Base-by-base conservation (phyloP, 345 rosid genomes). In the Euphorbia pulcherrima region DNA sequence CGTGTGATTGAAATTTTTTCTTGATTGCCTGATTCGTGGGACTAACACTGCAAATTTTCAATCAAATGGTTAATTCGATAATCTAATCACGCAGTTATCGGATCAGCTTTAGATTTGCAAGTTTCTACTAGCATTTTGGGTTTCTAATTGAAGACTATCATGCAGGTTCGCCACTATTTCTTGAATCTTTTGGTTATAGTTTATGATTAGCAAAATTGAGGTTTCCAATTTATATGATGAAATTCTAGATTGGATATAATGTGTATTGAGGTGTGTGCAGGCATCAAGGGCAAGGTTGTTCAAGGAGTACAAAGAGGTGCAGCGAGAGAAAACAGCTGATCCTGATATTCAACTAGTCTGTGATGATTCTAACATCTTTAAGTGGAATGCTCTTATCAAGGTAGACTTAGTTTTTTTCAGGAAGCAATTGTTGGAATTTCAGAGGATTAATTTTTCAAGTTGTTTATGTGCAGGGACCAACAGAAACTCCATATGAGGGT, bases 351-450 rank as follows among this genome's bases (percentile, higher is more conserved):
- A 86, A 65, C 75, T 95, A 62, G 90, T 83, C 48, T 95, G 99
- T 67, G 99, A 95, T 77, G 98, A 95, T 75, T 77, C 93, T 51
- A 95, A 95, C 84, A 90, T 95, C 61, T 95, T 95, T 74, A 92
- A 92, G 79, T 95, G 98, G 99, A 95, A 96, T 68, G 99, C 99
- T 11, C 90, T 92, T 60, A 85, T 95, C 75, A 92, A 95, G 97
- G 99, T 94, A 40, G 50, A 63, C 17, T 68, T 47, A 20, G 23
- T 52, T 41, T 10, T 21, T 12, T 70, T 30, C 8, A 41, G 44
- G 23, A 23, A 39, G 17, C n/a, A 47, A n/a, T 52, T 16, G 20
- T 50, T 39, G 56, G 27, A 27, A 60, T 65, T 46, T 58, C 54
- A 50, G 63, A 70, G 47, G 73, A 55, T 44, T 73, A 23, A 55